Evolutionary conservation across 2,329 filamentous ascomycete species (phyloP).

Genomic region (Pseudogymnoascus sp.): DNA sequence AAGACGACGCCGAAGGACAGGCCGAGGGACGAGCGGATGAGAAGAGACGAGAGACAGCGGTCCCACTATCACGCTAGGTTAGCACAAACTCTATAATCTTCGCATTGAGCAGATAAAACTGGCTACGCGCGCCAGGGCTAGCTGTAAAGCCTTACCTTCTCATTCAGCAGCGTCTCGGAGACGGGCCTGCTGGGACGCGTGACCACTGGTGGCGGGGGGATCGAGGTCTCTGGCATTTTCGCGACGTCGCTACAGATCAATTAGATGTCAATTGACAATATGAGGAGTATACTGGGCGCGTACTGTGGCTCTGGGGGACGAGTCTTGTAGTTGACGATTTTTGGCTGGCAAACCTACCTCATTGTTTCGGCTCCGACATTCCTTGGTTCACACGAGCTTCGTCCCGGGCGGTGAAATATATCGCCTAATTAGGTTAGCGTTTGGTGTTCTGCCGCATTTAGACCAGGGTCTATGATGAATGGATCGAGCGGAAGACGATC

Average conservation of each 20-base stretch:
- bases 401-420: background rate
- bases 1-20: constrained; percentile 97
- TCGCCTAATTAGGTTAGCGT: background rate
- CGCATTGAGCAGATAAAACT: constrained; percentile 2
- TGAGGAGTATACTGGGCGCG: background rate
- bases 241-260: background rate
- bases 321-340: constrained; percentile 3
- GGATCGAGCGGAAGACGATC: background rate
- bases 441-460: background rate
- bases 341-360: constrained; percentile 7
- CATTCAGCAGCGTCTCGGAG: constrained; percentile 95
- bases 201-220: constrained; percentile 54
- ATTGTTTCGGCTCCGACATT: constrained; percentile 7
- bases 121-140: background rate
- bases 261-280: background rate
- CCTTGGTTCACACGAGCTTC: constrained; percentile 2
- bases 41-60: constrained; percentile 90
- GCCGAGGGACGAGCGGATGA: constrained; percentile 93
- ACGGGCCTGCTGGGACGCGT: constrained; percentile 68
- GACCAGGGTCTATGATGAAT: background rate
- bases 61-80: constrained; percentile 65
- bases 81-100: background rate
- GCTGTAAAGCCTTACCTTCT: constrained; percentile 61
- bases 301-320: constrained; percentile 2
- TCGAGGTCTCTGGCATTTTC: constrained; percentile 30